Evolutionary conservation across 495 filamentous ascomycete genomes (phyloP), one percentile per base, ranked within the genome.

Genomic region (Podospora australis): DNA sequence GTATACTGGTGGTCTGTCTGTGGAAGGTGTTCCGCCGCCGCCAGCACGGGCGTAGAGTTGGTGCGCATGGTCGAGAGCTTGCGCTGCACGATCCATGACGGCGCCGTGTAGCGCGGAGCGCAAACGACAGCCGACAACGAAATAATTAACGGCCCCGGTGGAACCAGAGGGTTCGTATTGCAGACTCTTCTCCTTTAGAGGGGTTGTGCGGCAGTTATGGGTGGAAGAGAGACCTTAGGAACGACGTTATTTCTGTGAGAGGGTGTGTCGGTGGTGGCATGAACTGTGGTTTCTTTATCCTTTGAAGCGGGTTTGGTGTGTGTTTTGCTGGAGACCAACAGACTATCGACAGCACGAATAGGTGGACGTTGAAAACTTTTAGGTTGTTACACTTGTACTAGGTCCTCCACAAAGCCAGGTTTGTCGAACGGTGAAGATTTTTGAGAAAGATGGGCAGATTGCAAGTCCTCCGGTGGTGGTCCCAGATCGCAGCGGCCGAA

Each of bases 1-100:
- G 77, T 85, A 98, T 35, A 58, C 55, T 2, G 71, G 62, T 5
- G 73, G 73, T 32, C 73, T 62, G 17, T 55, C 53, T 7, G 57
- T 48, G 13, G 32, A 39, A 21, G 58, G 40, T 42, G 57, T 39
- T 28, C 41, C 52, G 9, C 53, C 55, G 42, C 44, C 57, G 52
- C 64, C 67, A 19, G 56, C 52, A 50, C 72, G 67, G 52, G 64
- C 62, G 49, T 72, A 71, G 47, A 75, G 46, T 23, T 67, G 42
- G 52, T 72, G 66, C 38, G 64, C 69, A 49, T 63, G 49, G 47
- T 55, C 52, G 58, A 74, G 64, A 20, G 66, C 48, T n/a, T 58
- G 56, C 5, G 55, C 67, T 44, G 69, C 54, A 30, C 58, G 59
- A 36, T 72, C 71, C 70, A 75, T 73, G 49, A 16, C 28, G 16